Base-by-base conservation (phyloP, 495 filamentous ascomycete genomes). In the Bryoglossum gracile region DNA sequence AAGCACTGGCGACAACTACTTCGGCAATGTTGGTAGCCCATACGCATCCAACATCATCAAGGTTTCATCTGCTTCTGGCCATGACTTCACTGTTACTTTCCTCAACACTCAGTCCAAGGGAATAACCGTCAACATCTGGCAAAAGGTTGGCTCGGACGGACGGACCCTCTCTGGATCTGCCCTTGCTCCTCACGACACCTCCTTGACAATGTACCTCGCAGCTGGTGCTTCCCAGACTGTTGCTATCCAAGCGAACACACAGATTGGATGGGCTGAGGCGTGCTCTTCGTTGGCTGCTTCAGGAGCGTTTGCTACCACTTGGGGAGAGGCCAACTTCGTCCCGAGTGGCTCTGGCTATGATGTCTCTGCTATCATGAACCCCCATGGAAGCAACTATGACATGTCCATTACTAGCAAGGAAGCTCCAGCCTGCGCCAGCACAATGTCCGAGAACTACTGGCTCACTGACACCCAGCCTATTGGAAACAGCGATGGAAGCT, bases 241-340 rank as follows among this genome's bases (percentile, higher is more conserved):
- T 36, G 74, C 72, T 30, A 64, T 80, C 55, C 67, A 71, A 37
- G 59, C 63, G 17, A 58, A 78, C 42, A 65, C 70, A 18, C 62
- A 67, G 49, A 45, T 60, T 17, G 60, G 50, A 1, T 66, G 56
- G 32, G 60, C 62, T 16, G 48, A 58, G 39, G 56, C 53, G 10
- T 50, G 42, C 30, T 65, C 56, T 45, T 67, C 62, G 58, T 61
- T 63, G 57, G 67, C 67, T 41, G 41, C 53, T 38, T 51, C 62
- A 41, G 71, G 70, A 37, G 53, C 57, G 4, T 74, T 67, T 35
- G 62, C 65, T 6, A 69, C 62, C 58, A 72, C 71, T 40, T 75
- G 73, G 71, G 73, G 73, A 56, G 75, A 79, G 56, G 68, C 76
- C 48, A 70, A 74, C 62, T 77, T 83, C 50, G 60, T 65, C 44